phyloP scores from a whole-genome alignment of 2,329 filamentous ascomycete genomes.

The Claviceps arundinis region DNA sequence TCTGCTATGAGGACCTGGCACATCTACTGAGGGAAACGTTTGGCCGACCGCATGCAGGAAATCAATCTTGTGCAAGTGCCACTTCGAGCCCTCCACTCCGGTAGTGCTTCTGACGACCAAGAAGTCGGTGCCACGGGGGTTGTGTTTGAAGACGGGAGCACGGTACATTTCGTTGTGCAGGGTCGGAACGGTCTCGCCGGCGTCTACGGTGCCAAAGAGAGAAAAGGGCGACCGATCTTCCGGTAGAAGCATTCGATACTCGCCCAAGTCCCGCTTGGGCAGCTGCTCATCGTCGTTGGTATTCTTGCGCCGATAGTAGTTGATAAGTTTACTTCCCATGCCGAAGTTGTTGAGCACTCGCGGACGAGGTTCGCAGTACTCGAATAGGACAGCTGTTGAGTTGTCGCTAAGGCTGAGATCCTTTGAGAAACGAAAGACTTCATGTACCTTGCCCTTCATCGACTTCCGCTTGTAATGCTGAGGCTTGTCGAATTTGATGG shows the following conservation, averaged over 20 bases:
- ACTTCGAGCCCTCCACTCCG: conserved; percentile 61
- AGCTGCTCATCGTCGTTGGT: conserved; percentile 59
- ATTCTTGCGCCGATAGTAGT: conserved; percentile 83
- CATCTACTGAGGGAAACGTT: conserved; percentile 80
- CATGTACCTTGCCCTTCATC: conserved; percentile 65
- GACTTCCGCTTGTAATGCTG: conserved; percentile 66
- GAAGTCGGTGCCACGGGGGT: conserved; percentile 68
- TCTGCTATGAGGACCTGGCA: conserved; percentile 84
- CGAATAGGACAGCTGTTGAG: conserved; percentile 73
- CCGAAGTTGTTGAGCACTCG: conserved; percentile 90
- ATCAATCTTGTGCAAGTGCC: conserved; percentile 80
- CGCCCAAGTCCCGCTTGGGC: conserved; percentile 74
- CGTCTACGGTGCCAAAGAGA: conserved; percentile 84
- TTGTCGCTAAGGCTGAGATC: conserved; percentile 83
- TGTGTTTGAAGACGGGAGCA: conserved; percentile 84
- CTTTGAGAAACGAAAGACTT: conserved; percentile 67
- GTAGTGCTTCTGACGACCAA: conserved; percentile 73
- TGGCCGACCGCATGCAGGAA: conserved; percentile 87
- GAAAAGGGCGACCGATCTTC: conserved; percentile 95
- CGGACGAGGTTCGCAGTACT: conserved; percentile 91
- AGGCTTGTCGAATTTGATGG: conserved; percentile 61
- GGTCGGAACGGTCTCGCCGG: conserved; percentile 80
- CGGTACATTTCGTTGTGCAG: conserved; percentile 93
- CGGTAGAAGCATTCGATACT: conserved; percentile 74
- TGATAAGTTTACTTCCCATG: conserved; percentile 92